These are phyloP conservation scores for Nicotiana paniculata DNA, from an alignment of 257 asterid species.

Conservation along the genomic window DNA sequence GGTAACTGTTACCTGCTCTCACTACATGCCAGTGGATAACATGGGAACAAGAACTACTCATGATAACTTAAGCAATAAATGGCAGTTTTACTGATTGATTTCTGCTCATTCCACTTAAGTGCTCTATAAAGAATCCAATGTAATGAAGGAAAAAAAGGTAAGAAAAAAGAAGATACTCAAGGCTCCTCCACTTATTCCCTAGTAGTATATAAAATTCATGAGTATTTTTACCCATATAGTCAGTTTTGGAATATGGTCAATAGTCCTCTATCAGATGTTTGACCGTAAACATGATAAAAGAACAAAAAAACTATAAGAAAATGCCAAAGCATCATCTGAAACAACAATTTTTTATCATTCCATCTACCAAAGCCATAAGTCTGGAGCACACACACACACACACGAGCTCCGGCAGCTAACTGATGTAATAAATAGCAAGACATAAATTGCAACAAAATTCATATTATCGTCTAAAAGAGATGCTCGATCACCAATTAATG, in stretches of 20 bases:
- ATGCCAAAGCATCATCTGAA: background rate
- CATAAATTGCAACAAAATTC: background rate
- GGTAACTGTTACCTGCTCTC: background rate
- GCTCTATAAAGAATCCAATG: background rate
- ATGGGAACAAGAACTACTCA: background rate
- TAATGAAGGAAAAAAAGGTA: background rate
- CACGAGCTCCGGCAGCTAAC: background rate
- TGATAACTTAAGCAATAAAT: background rate
- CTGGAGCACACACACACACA: background rate
- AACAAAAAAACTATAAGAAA: background rate
- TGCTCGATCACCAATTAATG: background rate
- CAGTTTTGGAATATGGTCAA: background rate
- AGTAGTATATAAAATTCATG: background rate
- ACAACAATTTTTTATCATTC: background rate
- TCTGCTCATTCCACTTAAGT: background rate
- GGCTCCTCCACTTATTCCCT: background rate
- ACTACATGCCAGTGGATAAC: background rate
- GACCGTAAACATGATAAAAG: background rate
- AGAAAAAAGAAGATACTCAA: background rate
- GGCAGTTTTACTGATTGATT: background rate
- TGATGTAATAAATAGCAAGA: background rate
- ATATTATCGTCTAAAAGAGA: background rate
- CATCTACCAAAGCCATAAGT: background rate
- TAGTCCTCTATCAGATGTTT: background rate
- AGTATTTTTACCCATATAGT: background rate